Base-by-base conservation (phyloP, 2,329 filamentous ascomycete species). In the Neonectria sp. region DNA sequence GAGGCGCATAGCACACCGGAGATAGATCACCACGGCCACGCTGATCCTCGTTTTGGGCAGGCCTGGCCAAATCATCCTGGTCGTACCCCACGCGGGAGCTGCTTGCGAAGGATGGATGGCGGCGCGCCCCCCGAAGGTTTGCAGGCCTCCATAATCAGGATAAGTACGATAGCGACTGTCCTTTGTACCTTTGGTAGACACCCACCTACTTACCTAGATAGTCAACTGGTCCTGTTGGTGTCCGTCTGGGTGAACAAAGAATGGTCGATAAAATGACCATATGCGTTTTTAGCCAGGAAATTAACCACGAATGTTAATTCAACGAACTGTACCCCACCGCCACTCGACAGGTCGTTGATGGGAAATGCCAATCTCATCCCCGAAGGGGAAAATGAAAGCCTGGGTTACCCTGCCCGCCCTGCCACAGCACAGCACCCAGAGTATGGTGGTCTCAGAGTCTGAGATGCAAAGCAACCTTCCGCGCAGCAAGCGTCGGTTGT, bases 401-500 rank as follows among this genome's bases (percentile, higher is more conserved):
- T 55, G 35, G 53, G 40, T 35, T 33, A 9, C 37, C 45, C 43
- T 57, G 60, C 25, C 33, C 48, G 40, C 37, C 59, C 53, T 57
- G 60, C 45, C 31, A 40, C n/a, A 15, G 13, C n/a, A n/a, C 17
- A n/a, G 29, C 51, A 55, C 51, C 27, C 6, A 25, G 24, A 40
- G 53, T 43, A 40, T 9, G 31, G 21, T 25, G 8, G 40, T 51
- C 59, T 45, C 33, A 55, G 25, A 60, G 48, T 71, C 40, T 24
- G 37, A 21, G 40, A 21, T 45, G 40, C 40, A 45, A 45, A 45
- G 60, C 46, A 71, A 63, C 69, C 61, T 70, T 55, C 33, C 68
- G 8, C 37, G 13, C 37, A 40, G 37, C 37, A 40, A 73, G 68
- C 25, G 51, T 65, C 65, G 25, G 45, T 60, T 62, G 72, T 68